A percentile compares a stretch with the other conserved stretches of the same genome.
These are phyloP conservation scores for Pichia pseudocactophila DNA, from an alignment of 805 yeast genomes.

Conservation along the genomic window DNA sequence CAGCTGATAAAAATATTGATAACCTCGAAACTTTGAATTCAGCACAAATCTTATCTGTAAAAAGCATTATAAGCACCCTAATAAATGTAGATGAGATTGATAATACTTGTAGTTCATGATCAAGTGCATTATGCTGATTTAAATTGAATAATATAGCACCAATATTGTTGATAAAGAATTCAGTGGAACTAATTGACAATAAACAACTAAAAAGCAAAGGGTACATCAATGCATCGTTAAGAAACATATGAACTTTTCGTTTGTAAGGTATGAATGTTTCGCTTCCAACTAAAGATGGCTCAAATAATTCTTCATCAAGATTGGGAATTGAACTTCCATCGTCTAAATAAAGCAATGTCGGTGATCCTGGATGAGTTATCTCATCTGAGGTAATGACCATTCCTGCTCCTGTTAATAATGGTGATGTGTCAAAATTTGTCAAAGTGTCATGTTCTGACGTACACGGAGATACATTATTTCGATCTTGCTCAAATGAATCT, in stretches of 20 bases:
- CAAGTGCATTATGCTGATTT: slow-evolving; percentile 12
- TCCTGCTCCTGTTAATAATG: slow-evolving; percentile 27
- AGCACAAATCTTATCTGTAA: slow-evolving; percentile 50
- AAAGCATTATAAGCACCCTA: slow-evolving; percentile 57
- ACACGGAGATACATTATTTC: slow-evolving; percentile 14
- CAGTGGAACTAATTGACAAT: slow-evolving; percentile 73
- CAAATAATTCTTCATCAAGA: no score
- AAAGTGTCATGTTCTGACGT: slow-evolving; percentile 20
- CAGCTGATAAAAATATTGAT: slow-evolving; percentile 20
- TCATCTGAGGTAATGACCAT: slow-evolving; percentile 22
- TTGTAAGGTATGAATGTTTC: slow-evolving; percentile 6
- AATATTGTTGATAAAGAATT: slow-evolving; percentile 77
- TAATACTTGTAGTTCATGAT: slow-evolving; percentile 19
- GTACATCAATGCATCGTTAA: slow-evolving; percentile 56
- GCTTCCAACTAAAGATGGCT: no score
- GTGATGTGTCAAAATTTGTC: slow-evolving; percentile 26
- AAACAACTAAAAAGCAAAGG: slow-evolving; percentile 54
- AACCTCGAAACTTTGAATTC: slow-evolving; percentile 21
- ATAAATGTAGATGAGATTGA: slow-evolving; percentile 63
- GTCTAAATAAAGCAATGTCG: slow-evolving; percentile 18
- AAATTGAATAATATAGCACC: slow-evolving; percentile 35
- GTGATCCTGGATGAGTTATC: slow-evolving; percentile 21
- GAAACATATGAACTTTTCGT: slow-evolving; percentile 15
- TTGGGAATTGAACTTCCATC: slow-evolving; percentile 18
- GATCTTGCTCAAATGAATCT: slow-evolving; percentile 19